Conservation (phyloP, 2,329 filamentous ascomycete species). For the Pezizomycotina sp. region DNA sequence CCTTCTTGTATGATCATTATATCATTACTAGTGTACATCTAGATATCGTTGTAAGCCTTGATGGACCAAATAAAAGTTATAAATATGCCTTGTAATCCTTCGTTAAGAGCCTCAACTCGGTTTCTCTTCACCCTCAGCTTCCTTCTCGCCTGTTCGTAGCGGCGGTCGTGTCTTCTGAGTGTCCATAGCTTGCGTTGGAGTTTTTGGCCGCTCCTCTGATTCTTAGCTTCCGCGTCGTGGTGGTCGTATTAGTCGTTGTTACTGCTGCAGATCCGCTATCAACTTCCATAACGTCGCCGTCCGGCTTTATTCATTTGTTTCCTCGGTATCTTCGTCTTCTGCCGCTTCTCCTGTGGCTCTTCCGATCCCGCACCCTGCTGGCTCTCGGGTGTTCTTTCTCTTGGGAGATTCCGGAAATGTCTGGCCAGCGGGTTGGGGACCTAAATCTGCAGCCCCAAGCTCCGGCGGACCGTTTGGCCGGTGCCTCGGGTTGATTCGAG, state of each 20-base stretch:
- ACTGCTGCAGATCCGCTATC: no score
- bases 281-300: no score
- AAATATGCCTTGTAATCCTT: no score
- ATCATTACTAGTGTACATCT: no score
- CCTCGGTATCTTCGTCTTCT: conserved; percentile 11
- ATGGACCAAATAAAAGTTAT: no score
- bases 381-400: conserved; percentile 32
- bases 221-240: neutral
- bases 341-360: conserved; percentile 11
- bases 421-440: conserved; percentile 43
- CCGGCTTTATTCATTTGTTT: no score
- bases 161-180: neutral
- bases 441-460: conserved; percentile 74
- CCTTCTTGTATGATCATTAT: no score
- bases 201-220: neutral
- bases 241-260: neutral
- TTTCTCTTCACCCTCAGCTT: no score
- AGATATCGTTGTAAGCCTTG: no score
- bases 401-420: conserved; percentile 27
- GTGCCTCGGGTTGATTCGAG: conserved; percentile 47
- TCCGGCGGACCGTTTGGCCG: conserved; percentile 72
- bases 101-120: no score
- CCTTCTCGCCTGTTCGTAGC: neutral
- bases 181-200: neutral
- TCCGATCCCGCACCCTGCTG: conserved; percentile 17